Percentiles rank a stretch among this genome's conserved stretches.
Conservation (phyloP, 371 early-diverging fungal genomes). For the Rhizopus stolonifer region DNA sequence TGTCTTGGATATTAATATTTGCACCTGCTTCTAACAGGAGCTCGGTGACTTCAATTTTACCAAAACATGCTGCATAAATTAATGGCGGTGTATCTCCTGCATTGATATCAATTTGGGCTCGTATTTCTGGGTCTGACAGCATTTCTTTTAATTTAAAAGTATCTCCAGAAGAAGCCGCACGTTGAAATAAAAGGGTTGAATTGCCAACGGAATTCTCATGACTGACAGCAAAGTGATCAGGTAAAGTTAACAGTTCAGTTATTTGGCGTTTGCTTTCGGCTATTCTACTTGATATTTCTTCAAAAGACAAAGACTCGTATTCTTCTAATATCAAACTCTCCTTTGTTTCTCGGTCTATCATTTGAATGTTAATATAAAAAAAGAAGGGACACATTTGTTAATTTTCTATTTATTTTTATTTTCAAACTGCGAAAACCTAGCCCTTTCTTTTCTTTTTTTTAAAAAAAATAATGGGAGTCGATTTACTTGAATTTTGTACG, state of each 20-base stretch:
- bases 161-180: constrained; percentile 85
- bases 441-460: constrained; percentile 1
- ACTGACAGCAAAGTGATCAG: constrained; percentile 8
- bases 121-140: constrained; percentile 50
- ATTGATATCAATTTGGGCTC: constrained; percentile 72
- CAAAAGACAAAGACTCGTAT: constrained; percentile 50
- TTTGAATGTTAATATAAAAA: background rate
- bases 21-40: constrained; percentile 78
- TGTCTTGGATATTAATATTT: constrained; percentile 75
- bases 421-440: background rate
- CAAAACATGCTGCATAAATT: constrained; percentile 90
- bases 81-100: constrained; percentile 79
- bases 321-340: constrained; percentile 23
- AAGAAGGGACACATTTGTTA: background rate
- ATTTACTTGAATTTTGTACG: constrained; percentile 54
- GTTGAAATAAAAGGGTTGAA: constrained; percentile 53
- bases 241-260: constrained; percentile 30
- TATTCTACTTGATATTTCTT: constrained; percentile 44
- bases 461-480: constrained; percentile 6
- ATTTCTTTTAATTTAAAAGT: constrained; percentile 82
- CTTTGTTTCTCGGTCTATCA: constrained; percentile 1
- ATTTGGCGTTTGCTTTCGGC: constrained; percentile 45
- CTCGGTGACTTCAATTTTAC: constrained; percentile 68
- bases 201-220: constrained; percentile 50
- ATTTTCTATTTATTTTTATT: background rate